Conservation (phyloP, 2,329 filamentous ascomycete genomes). For the Penicillium sp. region DNA sequence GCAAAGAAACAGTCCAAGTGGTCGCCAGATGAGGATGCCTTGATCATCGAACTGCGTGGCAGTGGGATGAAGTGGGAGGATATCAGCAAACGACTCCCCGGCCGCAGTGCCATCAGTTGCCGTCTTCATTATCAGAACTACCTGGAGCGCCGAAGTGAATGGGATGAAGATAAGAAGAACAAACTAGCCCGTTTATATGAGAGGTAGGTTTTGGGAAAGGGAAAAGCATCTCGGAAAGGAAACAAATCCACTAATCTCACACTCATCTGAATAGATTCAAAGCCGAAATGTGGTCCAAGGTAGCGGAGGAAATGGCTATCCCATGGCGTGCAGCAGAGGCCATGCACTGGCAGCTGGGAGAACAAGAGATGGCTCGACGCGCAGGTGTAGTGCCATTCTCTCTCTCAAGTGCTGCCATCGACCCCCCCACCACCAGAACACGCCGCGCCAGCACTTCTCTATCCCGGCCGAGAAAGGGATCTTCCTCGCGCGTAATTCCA, state of each 20-base stretch:
- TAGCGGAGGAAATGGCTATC: constrained; percentile 90
- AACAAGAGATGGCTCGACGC: constrained; percentile 87
- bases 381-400: constrained; percentile 87
- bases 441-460: constrained; percentile 42
- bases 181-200: constrained; percentile 93
- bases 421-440: constrained; percentile 44
- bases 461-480: constrained; percentile 42
- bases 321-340: constrained; percentile 95
- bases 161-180: constrained; percentile 97
- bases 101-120: constrained; percentile 90
- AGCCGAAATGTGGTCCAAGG: constrained; percentile 95
- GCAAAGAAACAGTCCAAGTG: constrained; percentile 97
- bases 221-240: not conserved
- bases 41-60: constrained; percentile 87
- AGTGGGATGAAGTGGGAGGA: constrained; percentile 98
- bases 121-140: constrained; percentile 97
- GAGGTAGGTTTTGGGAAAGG: constrained; percentile 62
- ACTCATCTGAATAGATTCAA: constrained; percentile 70
- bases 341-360: constrained; percentile 97
- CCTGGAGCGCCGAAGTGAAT: constrained; percentile 85
- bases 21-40: constrained; percentile 88
- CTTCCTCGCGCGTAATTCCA: constrained; percentile 39
- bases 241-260: constrained; percentile 11
- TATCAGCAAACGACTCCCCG: constrained; percentile 86
- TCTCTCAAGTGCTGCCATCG: constrained; percentile 58